Percentiles rank a stretch among this genome's conserved stretches.
Evolutionary conservation across 768 basidiomycete species (phyloP).

Genomic region (Xerocomus brunneocitrinus): DNA sequence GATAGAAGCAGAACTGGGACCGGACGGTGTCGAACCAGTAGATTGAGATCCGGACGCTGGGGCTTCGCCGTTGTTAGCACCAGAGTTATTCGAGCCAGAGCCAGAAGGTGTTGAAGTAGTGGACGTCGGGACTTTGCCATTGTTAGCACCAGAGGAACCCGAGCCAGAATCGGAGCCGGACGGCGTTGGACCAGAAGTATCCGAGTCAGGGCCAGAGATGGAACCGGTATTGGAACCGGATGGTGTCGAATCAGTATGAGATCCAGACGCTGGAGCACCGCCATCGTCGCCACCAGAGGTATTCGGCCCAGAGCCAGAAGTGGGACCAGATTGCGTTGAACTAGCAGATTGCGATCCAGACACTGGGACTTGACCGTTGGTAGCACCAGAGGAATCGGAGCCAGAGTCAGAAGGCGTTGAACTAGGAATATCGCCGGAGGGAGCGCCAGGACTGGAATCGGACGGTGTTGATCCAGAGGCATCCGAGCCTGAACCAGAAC

Average conservation of each 20-base stretch:
- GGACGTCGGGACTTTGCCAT: neutral
- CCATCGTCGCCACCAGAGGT: neutral
- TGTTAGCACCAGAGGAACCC: neutral
- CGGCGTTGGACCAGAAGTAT: neutral
- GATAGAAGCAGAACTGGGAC: neutral
- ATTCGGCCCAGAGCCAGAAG: neutral
- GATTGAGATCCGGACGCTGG: neutral
- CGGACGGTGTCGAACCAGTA: neutral
- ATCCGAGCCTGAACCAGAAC: neutral
- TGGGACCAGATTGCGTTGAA: neutral
- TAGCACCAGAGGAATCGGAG: neutral
- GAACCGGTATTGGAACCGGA: neutral
- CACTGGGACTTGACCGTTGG: neutral
- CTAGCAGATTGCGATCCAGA: neutral
- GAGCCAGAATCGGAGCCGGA: neutral
- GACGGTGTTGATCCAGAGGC: neutral
- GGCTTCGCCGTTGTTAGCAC: neutral
- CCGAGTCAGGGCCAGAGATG: neutral
- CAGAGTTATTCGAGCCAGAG: neutral
- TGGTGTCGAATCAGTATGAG: neutral
- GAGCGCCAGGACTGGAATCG: neutral
- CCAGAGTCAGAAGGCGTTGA: slow-evolving; percentile 1
- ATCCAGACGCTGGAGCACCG: neutral
- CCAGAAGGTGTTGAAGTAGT: neutral
- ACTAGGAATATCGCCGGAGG: too few species aligned